Conservation (phyloP, 768 basidiomycete species). For the Mycena albidolilacea region DNA sequence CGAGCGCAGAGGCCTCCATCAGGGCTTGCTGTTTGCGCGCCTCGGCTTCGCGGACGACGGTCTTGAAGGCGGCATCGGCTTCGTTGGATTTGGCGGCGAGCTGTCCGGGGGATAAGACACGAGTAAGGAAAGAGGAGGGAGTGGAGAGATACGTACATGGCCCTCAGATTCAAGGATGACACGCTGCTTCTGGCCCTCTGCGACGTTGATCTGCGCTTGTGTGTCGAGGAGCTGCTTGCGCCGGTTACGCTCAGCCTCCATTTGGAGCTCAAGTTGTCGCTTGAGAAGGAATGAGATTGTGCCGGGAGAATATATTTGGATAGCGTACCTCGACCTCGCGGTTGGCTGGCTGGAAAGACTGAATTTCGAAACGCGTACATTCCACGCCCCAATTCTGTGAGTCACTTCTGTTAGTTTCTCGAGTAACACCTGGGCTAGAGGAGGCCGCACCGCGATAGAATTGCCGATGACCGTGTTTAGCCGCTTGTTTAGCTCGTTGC, state of each 20-base stretch:
- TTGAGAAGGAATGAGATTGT: constrained; percentile 35
- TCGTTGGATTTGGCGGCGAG: constrained; percentile 67
- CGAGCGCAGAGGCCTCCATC: constrained; percentile 37
- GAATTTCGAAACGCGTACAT: constrained; percentile 72
- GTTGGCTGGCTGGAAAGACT: constrained; percentile 72
- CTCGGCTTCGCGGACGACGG: constrained; percentile 66
- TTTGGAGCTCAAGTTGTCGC: constrained; percentile 74
- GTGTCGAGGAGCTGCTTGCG: constrained; percentile 72
- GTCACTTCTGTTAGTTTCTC: neutral
- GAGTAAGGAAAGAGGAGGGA: neutral
- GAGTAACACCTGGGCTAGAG: neutral
- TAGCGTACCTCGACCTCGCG: constrained; percentile 67
- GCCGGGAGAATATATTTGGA: neutral
- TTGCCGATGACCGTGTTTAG: constrained; percentile 65
- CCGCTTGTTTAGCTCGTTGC: constrained; percentile 67
- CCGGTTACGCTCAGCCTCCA: constrained; percentile 71
- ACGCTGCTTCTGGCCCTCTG: constrained; percentile 71
- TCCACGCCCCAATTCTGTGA: constrained; percentile 69
- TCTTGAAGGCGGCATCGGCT: constrained; percentile 68
- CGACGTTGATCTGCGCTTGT: constrained; percentile 70
- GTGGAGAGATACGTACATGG: constrained; percentile 50
- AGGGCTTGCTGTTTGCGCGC: constrained; percentile 48
- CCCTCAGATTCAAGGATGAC: constrained; percentile 71
- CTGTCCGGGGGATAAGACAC: constrained; percentile 35
- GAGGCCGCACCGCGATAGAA: constrained; percentile 57